Conservation (phyloP, 2,329 filamentous ascomycete genomes). For the Trichoderma cornu-damae region DNA sequence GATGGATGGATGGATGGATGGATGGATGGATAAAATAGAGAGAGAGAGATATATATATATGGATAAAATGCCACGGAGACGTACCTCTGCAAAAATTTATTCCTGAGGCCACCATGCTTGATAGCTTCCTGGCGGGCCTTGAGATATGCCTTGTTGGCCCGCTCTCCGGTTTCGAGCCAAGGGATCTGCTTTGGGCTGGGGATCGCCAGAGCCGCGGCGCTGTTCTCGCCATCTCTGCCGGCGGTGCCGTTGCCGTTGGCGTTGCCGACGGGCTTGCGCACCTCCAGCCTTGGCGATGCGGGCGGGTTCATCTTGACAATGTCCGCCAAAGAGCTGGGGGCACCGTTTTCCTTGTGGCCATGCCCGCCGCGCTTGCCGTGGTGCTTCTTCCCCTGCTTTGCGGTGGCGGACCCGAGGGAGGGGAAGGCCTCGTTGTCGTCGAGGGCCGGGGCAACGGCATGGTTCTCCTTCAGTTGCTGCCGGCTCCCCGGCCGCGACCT, state of each 20-base stretch:
- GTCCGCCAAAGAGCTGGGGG: constrained; percentile 78
- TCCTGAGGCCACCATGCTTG: constrained; percentile 91
- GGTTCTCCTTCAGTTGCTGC: constrained; percentile 55
- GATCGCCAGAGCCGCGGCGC: constrained; percentile 75
- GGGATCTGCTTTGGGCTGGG: constrained; percentile 86
- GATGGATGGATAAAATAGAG: no score
- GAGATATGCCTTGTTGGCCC: constrained; percentile 87
- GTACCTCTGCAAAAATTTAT: constrained; percentile 94
- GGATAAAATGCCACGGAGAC: constrained; percentile 26
- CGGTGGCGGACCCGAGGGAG: constrained; percentile 69
- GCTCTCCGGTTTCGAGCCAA: constrained; percentile 90
- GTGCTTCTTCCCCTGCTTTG: constrained; percentile 81
- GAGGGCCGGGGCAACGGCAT: constrained; percentile 67
- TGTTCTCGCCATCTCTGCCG: constrained; percentile 68
- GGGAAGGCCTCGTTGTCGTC: constrained; percentile 97
- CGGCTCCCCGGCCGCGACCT: constrained; percentile 82
- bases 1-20: no score
- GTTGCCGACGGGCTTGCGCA: constrained; percentile 57
- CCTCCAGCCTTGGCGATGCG: constrained; percentile 54
- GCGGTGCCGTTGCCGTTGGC: constrained; percentile 63
- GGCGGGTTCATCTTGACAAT: constrained; percentile 93
- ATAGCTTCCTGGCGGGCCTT: constrained; percentile 94
- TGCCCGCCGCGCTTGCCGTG: constrained; percentile 84
- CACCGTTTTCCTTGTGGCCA: constrained; percentile 59
- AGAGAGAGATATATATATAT: no score